Base-by-base conservation (phyloP, 1,139 yeast species). In the Blastobotrys serpentis region DNA sequence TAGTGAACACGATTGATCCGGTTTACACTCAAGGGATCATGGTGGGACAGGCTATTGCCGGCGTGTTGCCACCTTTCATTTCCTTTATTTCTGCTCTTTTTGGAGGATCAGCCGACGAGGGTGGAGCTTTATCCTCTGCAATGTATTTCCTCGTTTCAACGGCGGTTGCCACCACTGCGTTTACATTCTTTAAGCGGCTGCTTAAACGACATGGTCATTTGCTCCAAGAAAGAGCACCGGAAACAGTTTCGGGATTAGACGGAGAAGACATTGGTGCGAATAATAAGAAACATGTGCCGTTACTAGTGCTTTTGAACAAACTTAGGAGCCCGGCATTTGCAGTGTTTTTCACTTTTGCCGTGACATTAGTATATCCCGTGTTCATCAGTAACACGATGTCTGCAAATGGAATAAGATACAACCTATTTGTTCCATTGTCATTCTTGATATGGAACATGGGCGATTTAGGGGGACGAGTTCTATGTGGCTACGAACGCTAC, bases 11-110 rank as follows among this genome's bases (percentile, higher is more conserved):
- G 2, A 74, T 82, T 64, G 94, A 95, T 1, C 79, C 88, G 2
- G 75, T 80, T 2, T 87, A 82, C 62, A 87, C 90, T 13, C 95
- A 90, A 60, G 95, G 86, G 0, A 86, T 86, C 2, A 86, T 92
- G 86, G 89, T 89, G 4, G 98, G 98, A 1, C 96, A 92, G 66
- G 96, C 96, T 0, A 72, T 90, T 11, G 89, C 97, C 0, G 98
- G 98, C 0, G 95, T 90, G 0, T 70, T 90, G 44, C 98, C 98
- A 0, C 81, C 96, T 0, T 66, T 84, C 13, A 84, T 95, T 0
- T 72, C 89, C 47, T 81, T 90, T 43, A 46, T 79, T 1, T 79
- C 90, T 1, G 76, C 66, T 16, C 44, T 54, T 6, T 46, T 63
- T 1, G 65, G 60, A 17, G 40, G 16, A 3, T 18, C 40, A 7